phyloP scores from a whole-genome alignment of 2,329 filamentous ascomycete species.

The Niveomyces coronatus region DNA sequence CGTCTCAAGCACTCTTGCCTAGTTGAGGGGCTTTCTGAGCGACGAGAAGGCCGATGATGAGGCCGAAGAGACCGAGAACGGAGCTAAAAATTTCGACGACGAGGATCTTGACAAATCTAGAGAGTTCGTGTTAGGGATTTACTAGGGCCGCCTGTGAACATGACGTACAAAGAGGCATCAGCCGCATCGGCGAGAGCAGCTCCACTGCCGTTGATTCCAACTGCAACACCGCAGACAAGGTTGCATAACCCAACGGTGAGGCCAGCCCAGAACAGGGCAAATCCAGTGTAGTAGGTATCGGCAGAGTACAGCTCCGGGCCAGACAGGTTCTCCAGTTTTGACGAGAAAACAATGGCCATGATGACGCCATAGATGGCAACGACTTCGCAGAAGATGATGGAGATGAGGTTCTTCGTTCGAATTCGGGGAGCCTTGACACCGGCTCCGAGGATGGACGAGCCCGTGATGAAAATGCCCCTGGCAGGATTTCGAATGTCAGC shows the following conservation, averaged over 20 bases:
- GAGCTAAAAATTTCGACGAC: conserved; percentile 99
- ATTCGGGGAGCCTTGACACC: conserved; percentile 96
- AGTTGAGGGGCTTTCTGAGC: conserved; percentile 77
- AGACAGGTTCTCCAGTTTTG: conserved; percentile 63
- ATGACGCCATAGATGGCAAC: conserved; percentile 99
- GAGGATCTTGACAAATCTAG: conserved; percentile 93
- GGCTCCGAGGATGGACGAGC: conserved; percentile 91
- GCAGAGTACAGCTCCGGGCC: conserved; percentile 59
- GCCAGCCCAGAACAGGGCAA: conserved; percentile 90
- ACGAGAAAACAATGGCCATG: conserved; percentile 97
- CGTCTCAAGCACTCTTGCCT: conserved; percentile 21
- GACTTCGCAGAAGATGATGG: conserved; percentile 99
- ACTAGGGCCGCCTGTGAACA: too few species aligned
- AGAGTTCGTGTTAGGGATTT: conserved; percentile 19
- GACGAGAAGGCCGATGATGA: conserved; percentile 87
- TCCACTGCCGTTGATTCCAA: conserved; percentile 96
- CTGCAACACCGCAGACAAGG: conserved; percentile 87
- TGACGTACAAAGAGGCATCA: conserved; percentile 78
- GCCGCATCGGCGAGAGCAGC: conserved; percentile 93
- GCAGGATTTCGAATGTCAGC: conserved; percentile 13
- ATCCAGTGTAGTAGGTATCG: conserved; percentile 87
- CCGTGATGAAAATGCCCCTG: conserved; percentile 98
- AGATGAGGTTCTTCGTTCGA: conserved; percentile 98
- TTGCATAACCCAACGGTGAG: conserved; percentile 94
- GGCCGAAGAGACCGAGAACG: conserved; percentile 87